Evolutionary conservation across 345 rosid genomes (phyloP), one percentile per base, ranked within the genome.

Genomic region (Linum usitatissimum): DNA sequence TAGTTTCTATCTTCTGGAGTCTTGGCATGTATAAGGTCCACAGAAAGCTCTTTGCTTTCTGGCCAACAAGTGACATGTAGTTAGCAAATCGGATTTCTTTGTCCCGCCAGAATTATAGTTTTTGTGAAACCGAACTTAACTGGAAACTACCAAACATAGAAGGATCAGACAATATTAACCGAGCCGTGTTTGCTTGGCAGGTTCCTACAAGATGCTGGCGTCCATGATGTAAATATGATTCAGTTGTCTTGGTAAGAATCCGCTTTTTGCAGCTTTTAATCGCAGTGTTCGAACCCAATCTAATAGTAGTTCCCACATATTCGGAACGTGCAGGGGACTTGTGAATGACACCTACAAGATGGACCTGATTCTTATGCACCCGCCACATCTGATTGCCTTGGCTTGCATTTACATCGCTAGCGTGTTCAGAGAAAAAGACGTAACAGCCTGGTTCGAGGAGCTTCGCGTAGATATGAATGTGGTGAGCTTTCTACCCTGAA

Each of bases 361-460:
- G 96, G 99, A 93, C 67, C 86, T 90, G 15, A 86, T 90, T 77
- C 99, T 93, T 48, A 75, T 77, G 49, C 91, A 93, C 64, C 94
- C 97, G 5, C 99, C 97, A 1, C 89, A 86, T 75, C 75, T 84
- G 64, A 87, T 93, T 65, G 84, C 99, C 23, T 73, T 93, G 59
- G 99, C 97, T 78, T 93, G 96, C 88, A 84, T 93, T 48, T 87
- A 81, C 73, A 86, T 87, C 62, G 90, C 94, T 40, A 83, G 88
- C 21, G 92, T 82, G 36, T 69, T 75, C 71, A 84, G 80, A 68
- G 99, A 90, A 18, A 87, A 76, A 77, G 97, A 90, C 71, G 79
- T 70, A 63, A 83, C 83, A 17, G 75, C 94, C n/a, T 93, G 99
- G 99, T 90, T 93, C 62, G 99, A 93, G 77, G 99, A 93, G 78